Base-by-base conservation (phyloP, 2,329 filamentous ascomycete genomes). In the Cordyceps militaris region DNA sequence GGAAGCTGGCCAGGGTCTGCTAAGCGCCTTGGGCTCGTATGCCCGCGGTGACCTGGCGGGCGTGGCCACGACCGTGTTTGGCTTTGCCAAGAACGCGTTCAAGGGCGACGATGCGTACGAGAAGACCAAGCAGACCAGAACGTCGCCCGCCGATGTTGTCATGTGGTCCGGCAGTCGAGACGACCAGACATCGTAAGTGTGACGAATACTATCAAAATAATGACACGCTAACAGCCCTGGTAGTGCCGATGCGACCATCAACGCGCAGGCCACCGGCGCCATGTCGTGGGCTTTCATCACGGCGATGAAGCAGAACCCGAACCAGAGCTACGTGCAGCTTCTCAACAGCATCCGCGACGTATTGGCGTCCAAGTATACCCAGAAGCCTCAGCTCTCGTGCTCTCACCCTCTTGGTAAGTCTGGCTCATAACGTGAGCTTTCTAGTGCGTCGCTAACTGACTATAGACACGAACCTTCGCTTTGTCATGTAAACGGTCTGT, bases 131-230 rank as follows among this genome's bases (percentile, higher is more conserved):
- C 82, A 88, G 63, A 97, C 93, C 43, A 95, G 95, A 76, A 97
- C 94, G 16, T 94, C 88, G 56, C 87, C 92, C 1, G 94, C 94
- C 42, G 94, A 99, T 73, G 94, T 99, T 32, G 84, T 99, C 70
- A 96, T 97, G 89, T 96, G 92, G 88, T 96, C 90, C 61, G 94
- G 94, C 58, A 95, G 90, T 76, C 97, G 96, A 74, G 94, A 99
- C 69, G 84, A 87, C 61, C 94, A 97, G 74, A 99, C 94, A 64
- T 92, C 88, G 86, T 77, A 61, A 66, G 73, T 71, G 32, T 1
- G 6, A 5, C 19, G 9, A 9, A 30, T 11, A 21, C 19, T 36
- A 11, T 36, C 34, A 40, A 19, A 75, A 72, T 82, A 30, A 52
- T n/a, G 10, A n/a, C 34, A 16, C n/a, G 34, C 66, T 70, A 54